Evolutionary conservation across 345 rosid species (phyloP), one percentile per base, ranked within the genome.

Genomic region (Tarenaya hassleriana): DNA sequence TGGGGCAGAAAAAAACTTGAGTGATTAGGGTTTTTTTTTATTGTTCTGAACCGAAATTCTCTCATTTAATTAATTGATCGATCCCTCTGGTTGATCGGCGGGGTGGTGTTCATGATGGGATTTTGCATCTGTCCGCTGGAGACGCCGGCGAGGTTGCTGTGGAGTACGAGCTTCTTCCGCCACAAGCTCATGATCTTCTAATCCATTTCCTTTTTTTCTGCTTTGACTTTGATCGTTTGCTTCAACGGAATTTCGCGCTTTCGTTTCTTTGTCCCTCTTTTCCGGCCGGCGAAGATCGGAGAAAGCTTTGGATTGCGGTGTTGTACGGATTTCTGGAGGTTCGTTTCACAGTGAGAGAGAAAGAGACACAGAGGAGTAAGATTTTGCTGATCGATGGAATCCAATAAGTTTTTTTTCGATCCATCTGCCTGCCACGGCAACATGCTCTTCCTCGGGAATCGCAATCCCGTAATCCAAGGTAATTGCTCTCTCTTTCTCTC

Each of bases 151-250:
- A 90, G 95, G 84, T 60, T 86, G 56, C 74, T 90, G 34, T 90
- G 97, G 97, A 90, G 77, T 41, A 86, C 97, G 0, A 90, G 97
- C 72, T 90, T 90, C 79, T 90, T 90, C 52, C 97, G 97, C 56
- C 97, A 90, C 71, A 90, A 90, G 97, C 75, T 77, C 55, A 81
- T 81, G 79, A 75, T 83, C 61, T 86, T 90, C 69, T 86, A 78
- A 70, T 45, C 41, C 52, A n/a, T 7, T 13, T 1, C n/a, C 17
- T 33, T 15, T 1, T 10, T 8, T 29, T 7, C 8, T 8, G 16
- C 16, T 45, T 10, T 9, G 2, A 4, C 14, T 39, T 5, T 5
- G 7, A 5, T 39, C 14, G 11, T 39, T 5, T 5, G 3, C 4
- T 39, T 39, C 42, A 39, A 11, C 42, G 42, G 29, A 2, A 1